Base-by-base conservation (phyloP, 1,139 yeast genomes). In the Nakaseomyces kungkrabaensis region DNA sequence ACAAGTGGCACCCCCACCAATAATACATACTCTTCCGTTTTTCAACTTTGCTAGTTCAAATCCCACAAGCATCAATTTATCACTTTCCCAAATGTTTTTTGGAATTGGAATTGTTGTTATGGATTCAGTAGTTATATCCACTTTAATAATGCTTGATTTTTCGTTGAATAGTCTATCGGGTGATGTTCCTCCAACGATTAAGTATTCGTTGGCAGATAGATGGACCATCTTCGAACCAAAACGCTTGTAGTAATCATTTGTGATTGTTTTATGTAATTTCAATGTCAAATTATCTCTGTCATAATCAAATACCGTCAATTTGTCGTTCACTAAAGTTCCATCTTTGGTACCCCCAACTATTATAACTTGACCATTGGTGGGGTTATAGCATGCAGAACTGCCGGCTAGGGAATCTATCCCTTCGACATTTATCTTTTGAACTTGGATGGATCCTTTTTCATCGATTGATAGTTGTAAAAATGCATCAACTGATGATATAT, bases 1-100 rank as follows among this genome's bases (percentile, higher is more conserved):
- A 62, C 95, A 86, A 1, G 85, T 88, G 0, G 85, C 90, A 2
- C 95, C 95, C 4, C 95, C 95, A 4, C 85, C 86, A 38, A 79
- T 57, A 4, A 79, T 59, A 2, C 66, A 46, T 6, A 72, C 55
- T 4, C 57, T 56, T 5, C 58, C 59, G 5, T 33, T 13, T 1
- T 56, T 51, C 11, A 54, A 45, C 9, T 58, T 56, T 3, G 71
- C 67, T 41, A 78, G 49, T 33, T 74, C 77, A 57, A 77, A 78
- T 0, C 92, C 92, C n/a, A 81, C 74, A 29, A 83, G 68, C 54
- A 84, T 68, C 10, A 60, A 17, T 1, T 76, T 69, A 24, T 52
- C 47, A 0, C 59, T 52, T 1, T 63, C 50, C 77, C 82, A 76
- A 0, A 68, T 57, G 0, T 56, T 51, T 4, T 62, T 63, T 1